Evolutionary conservation across 805 yeast genomes (phyloP).

Genomic region (Ogataea methylovora): DNA sequence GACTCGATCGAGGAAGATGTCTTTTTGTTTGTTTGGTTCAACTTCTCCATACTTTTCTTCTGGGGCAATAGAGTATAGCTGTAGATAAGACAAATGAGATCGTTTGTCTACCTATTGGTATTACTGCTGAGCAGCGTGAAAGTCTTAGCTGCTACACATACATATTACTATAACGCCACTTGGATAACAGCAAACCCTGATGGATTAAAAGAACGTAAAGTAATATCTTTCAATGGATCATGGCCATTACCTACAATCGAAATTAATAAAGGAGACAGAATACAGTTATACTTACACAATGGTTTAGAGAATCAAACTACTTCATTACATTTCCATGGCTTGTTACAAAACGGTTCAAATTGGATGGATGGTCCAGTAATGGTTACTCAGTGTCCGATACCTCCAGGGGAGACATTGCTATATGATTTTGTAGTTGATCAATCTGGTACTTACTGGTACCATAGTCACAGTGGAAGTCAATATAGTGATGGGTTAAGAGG

Average conservation of each 20-base stretch:
- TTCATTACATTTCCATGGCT: constrained; percentile 73
- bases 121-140: not conserved
- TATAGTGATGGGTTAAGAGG: constrained; percentile 76
- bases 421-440: constrained; percentile 71
- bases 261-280: constrained; percentile 55
- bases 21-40: too few relatives aligned
- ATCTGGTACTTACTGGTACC: constrained; percentile 80
- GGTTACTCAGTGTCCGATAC: constrained; percentile 76
- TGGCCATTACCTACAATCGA: constrained; percentile 74
- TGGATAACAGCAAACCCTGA: constrained; percentile 66
- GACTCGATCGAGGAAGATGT: too few relatives aligned
- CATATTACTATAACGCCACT: constrained; percentile 46
- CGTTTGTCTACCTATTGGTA: not conserved
- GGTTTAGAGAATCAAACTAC: constrained; percentile 48
- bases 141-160: constrained; percentile 34
- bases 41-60: too few relatives aligned
- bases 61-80: too few relatives aligned
- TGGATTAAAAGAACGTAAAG: constrained; percentile 45
- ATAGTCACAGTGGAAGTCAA: constrained; percentile 70
- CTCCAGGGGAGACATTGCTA: constrained; percentile 55
- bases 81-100: not conserved
- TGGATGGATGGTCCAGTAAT: constrained; percentile 76
- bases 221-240: constrained; percentile 59
- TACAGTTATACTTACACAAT: constrained; percentile 53
- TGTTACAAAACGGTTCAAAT: constrained; percentile 54